Evolutionary conservation across 768 basidiomycete genomes (phyloP), one percentile per base, ranked within the genome.

Genomic region (Termitomyces sp.): DNA sequence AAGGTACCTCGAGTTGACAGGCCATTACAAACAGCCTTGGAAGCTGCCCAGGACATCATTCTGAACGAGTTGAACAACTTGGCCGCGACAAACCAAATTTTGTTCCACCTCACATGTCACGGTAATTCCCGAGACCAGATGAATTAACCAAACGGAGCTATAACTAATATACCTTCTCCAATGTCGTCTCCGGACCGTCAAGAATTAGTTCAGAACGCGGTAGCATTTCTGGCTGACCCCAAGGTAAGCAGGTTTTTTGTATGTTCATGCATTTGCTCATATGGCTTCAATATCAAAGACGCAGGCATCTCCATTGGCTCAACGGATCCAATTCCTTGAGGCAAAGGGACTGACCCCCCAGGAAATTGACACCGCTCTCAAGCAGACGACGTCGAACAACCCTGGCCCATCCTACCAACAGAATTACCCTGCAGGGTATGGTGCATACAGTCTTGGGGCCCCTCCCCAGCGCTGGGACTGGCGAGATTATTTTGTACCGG

Each of bases 401-500:
- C 55, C 63, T 47, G 58, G 33, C n/a, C 63, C 56, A 33, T 61
- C 55, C 42, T 67, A 58, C 65, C 63, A 64, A 39, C 60, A 66
- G 6, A 68, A 67, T 37, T 82, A 82, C 67, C 59, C 72, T 56
- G 66, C 78, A 50, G 66, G 71, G 1, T 89, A 86, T 71, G 76
- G 71, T n/a, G 66, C 58, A 2, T 66, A 67, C 39, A 73, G 78
- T 20, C 73, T 69, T 31, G 72, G 81, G 61, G 78, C 78, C 16
- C 67, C 39, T 18, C 20, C 34, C 24, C 84, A 82, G 9, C 78
- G 76, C 59, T 86, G 91, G 83, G 96, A 98, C 71, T 99, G 97
- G 97, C 80, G 95, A 58, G 97, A 99, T 74, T 93, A 96, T 72
- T 99, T 98, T 70, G 95, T 95, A 68, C 68, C 91, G 54, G 27